A percentile compares a stretch with the other conserved stretches of the same genome.
Conservation (phyloP, 2,329 filamentous ascomycete species). For the Aspergillus arachidicola region DNA sequence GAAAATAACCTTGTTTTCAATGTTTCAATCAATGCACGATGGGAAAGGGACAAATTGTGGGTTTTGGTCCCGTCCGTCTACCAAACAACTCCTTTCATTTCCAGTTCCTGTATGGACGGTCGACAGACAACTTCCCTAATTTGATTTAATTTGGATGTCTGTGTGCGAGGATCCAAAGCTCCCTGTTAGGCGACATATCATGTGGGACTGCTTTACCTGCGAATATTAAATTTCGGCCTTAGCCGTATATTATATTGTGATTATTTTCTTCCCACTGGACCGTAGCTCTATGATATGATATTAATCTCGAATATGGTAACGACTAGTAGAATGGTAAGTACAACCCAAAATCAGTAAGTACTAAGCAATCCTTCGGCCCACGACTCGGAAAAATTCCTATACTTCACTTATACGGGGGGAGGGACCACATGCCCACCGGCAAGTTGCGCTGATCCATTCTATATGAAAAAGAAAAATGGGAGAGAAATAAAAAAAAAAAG, state of each 20-base stretch:
- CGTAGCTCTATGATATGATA: background rate
- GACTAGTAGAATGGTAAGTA: background rate
- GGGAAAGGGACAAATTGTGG: constrained; percentile 3
- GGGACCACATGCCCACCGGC: background rate
- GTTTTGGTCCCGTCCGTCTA: constrained; percentile 1
- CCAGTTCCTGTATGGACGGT: background rate
- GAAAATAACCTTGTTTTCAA: constrained; percentile 23
- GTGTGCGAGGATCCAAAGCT: constrained; percentile 1
- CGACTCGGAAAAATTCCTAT: constrained; percentile 9
- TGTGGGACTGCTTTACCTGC: background rate
- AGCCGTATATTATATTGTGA: background rate
- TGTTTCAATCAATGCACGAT: constrained; percentile 7
- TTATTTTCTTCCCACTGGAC: background rate
- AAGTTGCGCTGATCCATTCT: background rate
- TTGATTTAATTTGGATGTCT: constrained; percentile 3
- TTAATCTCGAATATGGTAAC: background rate
- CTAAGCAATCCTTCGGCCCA: constrained; percentile 7
- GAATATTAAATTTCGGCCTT: constrained; percentile 1
- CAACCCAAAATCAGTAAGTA: constrained; percentile 1
- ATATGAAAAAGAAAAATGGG: background rate
- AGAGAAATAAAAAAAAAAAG: background rate
- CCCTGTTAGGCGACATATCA: background rate
- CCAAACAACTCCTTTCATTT: constrained; percentile 13
- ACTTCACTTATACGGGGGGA: background rate
- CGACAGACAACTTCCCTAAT: background rate